These are phyloP conservation scores for Rachicladosporium sp. DNA, from an alignment of 2,329 filamentous ascomycete genomes.

Conservation along the genomic window DNA sequence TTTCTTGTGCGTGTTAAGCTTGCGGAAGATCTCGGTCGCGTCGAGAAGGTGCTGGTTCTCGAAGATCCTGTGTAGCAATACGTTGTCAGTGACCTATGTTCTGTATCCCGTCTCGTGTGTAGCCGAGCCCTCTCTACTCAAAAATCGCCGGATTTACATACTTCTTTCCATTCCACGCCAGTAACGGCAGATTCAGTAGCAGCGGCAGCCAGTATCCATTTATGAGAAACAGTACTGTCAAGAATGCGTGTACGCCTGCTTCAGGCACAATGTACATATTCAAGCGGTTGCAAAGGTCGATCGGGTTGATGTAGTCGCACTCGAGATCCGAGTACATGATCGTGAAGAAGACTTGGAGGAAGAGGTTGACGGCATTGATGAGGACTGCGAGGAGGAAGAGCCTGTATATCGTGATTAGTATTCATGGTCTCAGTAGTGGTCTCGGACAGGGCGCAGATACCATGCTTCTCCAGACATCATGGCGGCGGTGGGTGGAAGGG, in stretches of 20 bases:
- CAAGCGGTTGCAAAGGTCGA: conserved; percentile 98
- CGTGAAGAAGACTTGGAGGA: conserved; percentile 99
- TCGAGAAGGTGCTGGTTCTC: conserved; percentile 96
- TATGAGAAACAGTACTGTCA: conserved; percentile 92
- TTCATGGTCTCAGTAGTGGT: no score
- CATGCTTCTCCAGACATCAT: conserved; percentile 29
- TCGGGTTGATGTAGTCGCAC: conserved; percentile 99
- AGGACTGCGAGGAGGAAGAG: conserved; percentile 94
- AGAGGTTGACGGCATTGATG: conserved; percentile 99
- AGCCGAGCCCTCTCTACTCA: no score
- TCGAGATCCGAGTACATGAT: conserved; percentile 99
- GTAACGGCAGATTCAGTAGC: conserved; percentile 78
- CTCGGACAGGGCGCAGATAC: conserved; percentile 9
- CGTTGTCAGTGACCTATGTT: no score
- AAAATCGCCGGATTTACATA: conserved; percentile 38
- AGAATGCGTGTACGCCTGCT: conserved; percentile 90
- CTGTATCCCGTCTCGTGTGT: no score
- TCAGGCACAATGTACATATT: conserved; percentile 99
- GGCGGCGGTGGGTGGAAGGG: conserved; percentile 4
- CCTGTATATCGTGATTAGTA: conserved; percentile 32
- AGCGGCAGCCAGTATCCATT: conserved; percentile 98
- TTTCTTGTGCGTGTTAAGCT: conserved; percentile 99
- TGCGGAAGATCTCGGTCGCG: conserved; percentile 97
- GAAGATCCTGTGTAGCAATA: conserved; percentile 54
- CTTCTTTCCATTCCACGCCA: conserved; percentile 97